These are phyloP conservation scores for Debaryomycetaceae sp. DNA, from an alignment of 1,139 yeast species.

Conservation along the genomic window DNA sequence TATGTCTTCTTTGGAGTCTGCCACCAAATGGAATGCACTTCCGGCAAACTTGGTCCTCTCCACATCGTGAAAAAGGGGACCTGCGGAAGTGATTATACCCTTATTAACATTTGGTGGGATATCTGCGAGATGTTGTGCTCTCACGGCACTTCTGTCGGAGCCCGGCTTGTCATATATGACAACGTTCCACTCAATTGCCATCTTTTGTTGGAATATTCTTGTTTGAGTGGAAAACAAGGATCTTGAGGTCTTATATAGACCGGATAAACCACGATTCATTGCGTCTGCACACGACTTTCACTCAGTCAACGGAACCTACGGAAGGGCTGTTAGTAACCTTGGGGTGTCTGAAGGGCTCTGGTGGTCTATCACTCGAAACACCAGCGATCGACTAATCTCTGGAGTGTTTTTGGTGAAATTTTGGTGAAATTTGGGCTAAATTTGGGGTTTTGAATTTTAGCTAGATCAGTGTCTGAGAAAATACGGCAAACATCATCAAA, in stretches of 20 bases:
- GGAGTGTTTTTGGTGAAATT: too few species aligned
- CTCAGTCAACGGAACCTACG: too few species aligned
- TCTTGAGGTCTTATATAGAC: not conserved
- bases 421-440: too few species aligned
- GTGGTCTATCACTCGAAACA: too few species aligned
- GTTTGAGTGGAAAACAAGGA: not conserved
- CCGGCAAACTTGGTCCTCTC: constrained; percentile 64
- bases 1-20: constrained; percentile 61
- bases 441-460: too few species aligned
- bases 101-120: constrained; percentile 49
- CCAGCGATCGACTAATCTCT: too few species aligned
- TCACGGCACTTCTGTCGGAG: constrained; percentile 51
- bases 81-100: constrained; percentile 62
- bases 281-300: not conserved
- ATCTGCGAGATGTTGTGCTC: constrained; percentile 57
- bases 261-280: not conserved
- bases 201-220: constrained; percentile 2
- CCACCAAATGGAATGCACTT: constrained; percentile 60
- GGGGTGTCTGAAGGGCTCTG: too few species aligned
- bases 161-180: constrained; percentile 69
- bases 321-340: too few species aligned
- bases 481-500: too few species aligned
- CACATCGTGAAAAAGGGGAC: constrained; percentile 55
- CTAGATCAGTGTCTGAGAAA: too few species aligned
- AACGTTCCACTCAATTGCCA: constrained; percentile 60